Conservation (phyloP, 805 yeast genomes). For the Debaryomyces castellii region DNA sequence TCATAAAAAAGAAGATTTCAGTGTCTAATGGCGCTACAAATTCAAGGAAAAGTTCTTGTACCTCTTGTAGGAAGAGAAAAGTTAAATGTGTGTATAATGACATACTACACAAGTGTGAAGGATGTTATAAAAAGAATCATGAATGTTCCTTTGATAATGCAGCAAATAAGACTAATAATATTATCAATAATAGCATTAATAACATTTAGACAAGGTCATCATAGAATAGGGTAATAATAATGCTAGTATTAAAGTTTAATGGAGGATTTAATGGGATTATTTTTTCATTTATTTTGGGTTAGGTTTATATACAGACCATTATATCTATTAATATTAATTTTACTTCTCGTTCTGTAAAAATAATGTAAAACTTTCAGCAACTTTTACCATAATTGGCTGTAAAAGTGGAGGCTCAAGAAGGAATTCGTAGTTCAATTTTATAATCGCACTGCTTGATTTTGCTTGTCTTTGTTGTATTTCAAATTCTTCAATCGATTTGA, state of each 20-base stretch:
- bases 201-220: background rate
- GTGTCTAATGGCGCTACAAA: conserved; percentile 4
- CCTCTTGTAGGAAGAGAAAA: conserved; percentile 42
- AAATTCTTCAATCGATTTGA: conserved; percentile 22
- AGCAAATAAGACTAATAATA: background rate
- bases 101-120: conserved; percentile 34
- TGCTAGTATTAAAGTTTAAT: background rate
- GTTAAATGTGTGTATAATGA: conserved; percentile 40
- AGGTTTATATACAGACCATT: background rate
- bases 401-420: conserved; percentile 26
- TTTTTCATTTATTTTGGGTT: background rate
- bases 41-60: conserved; percentile 37
- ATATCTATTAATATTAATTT: background rate
- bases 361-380: conserved; percentile 26
- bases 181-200: background rate
- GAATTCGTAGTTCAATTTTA: conserved; percentile 41
- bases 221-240: no score
- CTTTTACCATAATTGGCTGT: conserved; percentile 28
- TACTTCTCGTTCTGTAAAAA: conserved; percentile 10
- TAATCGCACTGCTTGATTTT: conserved; percentile 9
- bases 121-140: conserved; percentile 37
- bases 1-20: background rate
- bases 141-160: conserved; percentile 30
- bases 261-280: background rate
- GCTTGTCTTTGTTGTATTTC: conserved; percentile 11